Conservation (phyloP, 1,284 basidiomycete genomes). For the Microbotryum intermedium region DNA sequence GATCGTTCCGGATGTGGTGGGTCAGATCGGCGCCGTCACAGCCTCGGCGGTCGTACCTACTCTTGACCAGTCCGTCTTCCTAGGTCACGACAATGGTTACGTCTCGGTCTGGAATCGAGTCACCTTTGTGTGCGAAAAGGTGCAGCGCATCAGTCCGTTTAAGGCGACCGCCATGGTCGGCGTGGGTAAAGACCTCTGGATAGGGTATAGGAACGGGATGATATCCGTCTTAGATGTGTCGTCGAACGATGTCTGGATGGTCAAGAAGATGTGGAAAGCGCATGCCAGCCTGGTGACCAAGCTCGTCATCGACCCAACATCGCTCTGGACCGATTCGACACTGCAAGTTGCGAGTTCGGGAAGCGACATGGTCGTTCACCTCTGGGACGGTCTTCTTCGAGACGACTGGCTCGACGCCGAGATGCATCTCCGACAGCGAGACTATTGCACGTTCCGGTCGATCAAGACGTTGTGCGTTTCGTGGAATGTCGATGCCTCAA, state of each 20-base stretch:
- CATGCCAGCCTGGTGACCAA: conserved; percentile 70
- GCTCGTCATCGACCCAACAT: conserved; percentile 56
- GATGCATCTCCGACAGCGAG: conserved; percentile 60
- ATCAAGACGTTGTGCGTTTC: conserved; percentile 74
- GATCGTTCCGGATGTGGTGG: conserved; percentile 29
- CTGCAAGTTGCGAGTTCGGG: conserved; percentile 70
- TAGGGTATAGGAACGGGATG: conserved; percentile 57
- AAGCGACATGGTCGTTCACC: conserved; percentile 61
- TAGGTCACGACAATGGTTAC: conserved; percentile 90
- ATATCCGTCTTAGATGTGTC: conserved; percentile 74
- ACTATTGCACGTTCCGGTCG: conserved; percentile 70
- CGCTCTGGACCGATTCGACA: conserved; percentile 38
- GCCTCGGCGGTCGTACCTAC: conserved; percentile 68
- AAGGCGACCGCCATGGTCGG: conserved; percentile 72
- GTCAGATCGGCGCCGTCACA: conserved; percentile 61
- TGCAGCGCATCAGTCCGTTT: conserved; percentile 63
- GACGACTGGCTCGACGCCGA: conserved; percentile 76
- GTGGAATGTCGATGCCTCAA: conserved; percentile 88
- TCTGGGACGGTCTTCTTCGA: conserved; percentile 86
- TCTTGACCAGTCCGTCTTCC: conserved; percentile 57
- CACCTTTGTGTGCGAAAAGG: conserved; percentile 45
- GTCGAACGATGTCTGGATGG: conserved; percentile 52
- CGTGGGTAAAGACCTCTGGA: conserved; percentile 74
- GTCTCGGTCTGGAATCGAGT: conserved; percentile 61
- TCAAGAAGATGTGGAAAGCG: conserved; percentile 83